Evolutionary conservation across 208 protist genomes (phyloP), one percentile per base, ranked within the genome.

Genomic region (Acanthamoeba lenticulata): DNA sequence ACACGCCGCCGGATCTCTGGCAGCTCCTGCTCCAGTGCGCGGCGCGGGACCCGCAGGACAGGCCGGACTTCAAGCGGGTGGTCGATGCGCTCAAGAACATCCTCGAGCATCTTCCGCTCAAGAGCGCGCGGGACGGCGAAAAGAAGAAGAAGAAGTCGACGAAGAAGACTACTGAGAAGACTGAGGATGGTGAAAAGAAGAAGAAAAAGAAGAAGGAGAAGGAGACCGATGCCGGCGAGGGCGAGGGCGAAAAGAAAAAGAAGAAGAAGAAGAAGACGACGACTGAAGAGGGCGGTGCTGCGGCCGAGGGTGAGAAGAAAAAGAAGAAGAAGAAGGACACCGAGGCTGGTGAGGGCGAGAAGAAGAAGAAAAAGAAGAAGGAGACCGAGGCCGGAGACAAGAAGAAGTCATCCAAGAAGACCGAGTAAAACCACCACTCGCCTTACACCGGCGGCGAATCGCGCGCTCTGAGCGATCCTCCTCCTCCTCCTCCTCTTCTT

Each of bases 231-330:
- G 27, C 32, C 32, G 83, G 69, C n/a, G 44, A 69, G 34, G 40
- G 69, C 32, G 34, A 90, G 34, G 57, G 69, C 7, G 38, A 34
- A 29, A 38, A 69, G 34, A 69, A 90, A 52, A 90, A 90, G 83
- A 90, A 90, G 52, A 90, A 90, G 29, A 90, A 90, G 24, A 90
- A 90, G 52, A 90, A 90, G 83, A 90, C 36, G 52, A 90, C 40
- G n/a, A 57, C 21, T 11, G 47, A 6, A 7, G 47, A 57, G 42
- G 17, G 24, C 19, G 57, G 29, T 15, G 24, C 15, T 62, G 34
- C 15, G 15, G 34, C 9, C 9, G 15, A 77, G 67, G 27, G 27
- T 13, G 29, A 77, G 34, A 38, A 60, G 27, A 77, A 77, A 24
- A 77, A 77, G 67, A 77, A 67, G n/a, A n/a, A 90, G 38, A 47